Percentiles rank a stretch among this genome's conserved stretches.
These are phyloP conservation scores for Candida hungchunana DNA, from an alignment of 805 yeast species.

Conservation along the genomic window DNA sequence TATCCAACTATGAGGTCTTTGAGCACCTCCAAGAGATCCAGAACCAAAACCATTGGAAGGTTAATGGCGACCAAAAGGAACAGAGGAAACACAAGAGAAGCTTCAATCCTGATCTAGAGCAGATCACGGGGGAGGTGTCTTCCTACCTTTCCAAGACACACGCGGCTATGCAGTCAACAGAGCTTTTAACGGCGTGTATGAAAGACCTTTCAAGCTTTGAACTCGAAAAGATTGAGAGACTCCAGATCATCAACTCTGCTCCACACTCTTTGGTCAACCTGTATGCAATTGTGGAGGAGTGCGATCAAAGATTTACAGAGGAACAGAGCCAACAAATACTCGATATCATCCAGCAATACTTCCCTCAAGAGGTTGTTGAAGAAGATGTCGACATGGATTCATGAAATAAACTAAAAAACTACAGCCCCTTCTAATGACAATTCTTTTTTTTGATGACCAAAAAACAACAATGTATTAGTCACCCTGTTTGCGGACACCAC, in stretches of 20 bases:
- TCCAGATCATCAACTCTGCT: constrained; percentile 76
- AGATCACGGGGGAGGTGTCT: constrained; percentile 30
- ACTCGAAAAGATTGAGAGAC: constrained; percentile 75
- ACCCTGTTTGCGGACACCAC: constrained; percentile 73
- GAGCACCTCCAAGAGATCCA: constrained; percentile 45
- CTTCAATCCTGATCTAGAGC: constrained; percentile 33
- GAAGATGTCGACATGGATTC: constrained; percentile 10
- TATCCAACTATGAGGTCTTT: constrained; percentile 54
- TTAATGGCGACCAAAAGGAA: constrained; percentile 6
- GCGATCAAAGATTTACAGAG: constrained; percentile 79
- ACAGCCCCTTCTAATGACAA: too few relatives aligned
- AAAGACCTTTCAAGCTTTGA: constrained; percentile 35
- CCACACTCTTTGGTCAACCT: constrained; percentile 79
- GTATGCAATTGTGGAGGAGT: constrained; percentile 83
- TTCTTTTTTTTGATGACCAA: too few relatives aligned
- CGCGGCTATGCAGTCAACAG: constrained; percentile 25
- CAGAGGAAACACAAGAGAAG: constrained; percentile 24
- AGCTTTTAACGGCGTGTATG: constrained; percentile 28
- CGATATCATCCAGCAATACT: constrained; percentile 46
- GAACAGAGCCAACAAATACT: constrained; percentile 58
- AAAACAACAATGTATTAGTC: too few relatives aligned
- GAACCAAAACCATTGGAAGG: constrained; percentile 31
- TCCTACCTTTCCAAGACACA: constrained; percentile 17
- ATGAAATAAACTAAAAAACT: neutral
- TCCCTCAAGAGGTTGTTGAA: constrained; percentile 34